phyloP scores from a whole-genome alignment of 345 rosid genomes.

The Excoecaria cochinchinensis region DNA sequence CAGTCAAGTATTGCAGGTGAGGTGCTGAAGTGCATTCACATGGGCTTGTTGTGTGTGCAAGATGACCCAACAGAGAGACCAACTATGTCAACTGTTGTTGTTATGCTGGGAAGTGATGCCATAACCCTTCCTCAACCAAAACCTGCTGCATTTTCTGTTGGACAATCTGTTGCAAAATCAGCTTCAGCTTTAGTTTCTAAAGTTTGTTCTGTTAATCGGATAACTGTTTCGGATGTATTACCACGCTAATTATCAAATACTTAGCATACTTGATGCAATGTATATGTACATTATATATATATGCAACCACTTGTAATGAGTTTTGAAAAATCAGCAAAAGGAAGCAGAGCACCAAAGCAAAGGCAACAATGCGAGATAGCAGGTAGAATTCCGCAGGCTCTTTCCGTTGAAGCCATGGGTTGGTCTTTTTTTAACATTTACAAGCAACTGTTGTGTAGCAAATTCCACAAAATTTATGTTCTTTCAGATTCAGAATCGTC shows the following conservation, averaged over 20 bases:
- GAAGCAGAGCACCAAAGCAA: no score
- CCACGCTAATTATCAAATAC: neutral
- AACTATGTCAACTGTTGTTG: neutral
- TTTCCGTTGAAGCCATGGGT: no score
- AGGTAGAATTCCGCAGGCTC: no score
- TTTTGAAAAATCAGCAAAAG: no score
- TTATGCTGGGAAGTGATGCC: constrained; percentile 5
- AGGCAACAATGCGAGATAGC: no score
- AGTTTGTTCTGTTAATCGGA: neutral
- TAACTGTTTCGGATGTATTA: constrained; percentile 4
- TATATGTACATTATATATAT: no score
- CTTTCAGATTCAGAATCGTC: no score
- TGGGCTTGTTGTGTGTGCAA: constrained; percentile 4
- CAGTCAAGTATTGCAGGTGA: neutral
- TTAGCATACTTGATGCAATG: no score
- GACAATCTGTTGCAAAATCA: constrained; percentile 7
- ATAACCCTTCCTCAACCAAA: constrained; percentile 5
- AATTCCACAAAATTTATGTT: no score
- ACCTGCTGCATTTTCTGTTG: constrained; percentile 1
- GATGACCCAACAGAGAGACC: constrained; percentile 4
- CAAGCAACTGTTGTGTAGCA: no score
- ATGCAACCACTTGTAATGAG: no score
- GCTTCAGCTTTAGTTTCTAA: neutral
- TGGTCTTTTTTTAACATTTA: no score
- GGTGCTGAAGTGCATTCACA: constrained; percentile 8